phyloP scores from a whole-genome alignment of 192 early-diverging fungal genomes.

The Piromyces finnis region DNA sequence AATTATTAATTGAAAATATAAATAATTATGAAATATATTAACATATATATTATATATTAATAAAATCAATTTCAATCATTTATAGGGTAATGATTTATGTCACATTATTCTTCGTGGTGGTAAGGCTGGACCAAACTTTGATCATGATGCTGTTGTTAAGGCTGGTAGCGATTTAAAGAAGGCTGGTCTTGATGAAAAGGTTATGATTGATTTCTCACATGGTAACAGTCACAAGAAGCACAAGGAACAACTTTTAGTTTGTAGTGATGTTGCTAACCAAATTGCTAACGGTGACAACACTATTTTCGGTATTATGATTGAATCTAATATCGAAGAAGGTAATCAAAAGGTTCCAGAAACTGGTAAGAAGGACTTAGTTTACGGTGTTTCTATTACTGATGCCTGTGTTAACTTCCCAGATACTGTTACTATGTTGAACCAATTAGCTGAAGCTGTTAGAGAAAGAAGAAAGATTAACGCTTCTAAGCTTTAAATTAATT shows the following conservation, averaged over 20 bases:
- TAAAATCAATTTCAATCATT: not conserved
- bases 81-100: slow-evolving; percentile 57
- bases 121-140: slow-evolving; percentile 77
- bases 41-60: not conserved
- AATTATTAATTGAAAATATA: not conserved
- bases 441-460: slow-evolving; percentile 61
- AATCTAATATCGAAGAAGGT: slow-evolving; percentile 74
- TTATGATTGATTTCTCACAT: slow-evolving; percentile 94
- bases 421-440: slow-evolving; percentile 55
- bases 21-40: no score
- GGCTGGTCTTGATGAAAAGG: slow-evolving; percentile 34
- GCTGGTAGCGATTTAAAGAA: slow-evolving; percentile 40
- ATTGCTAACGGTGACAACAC: slow-evolving; percentile 44
- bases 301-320: slow-evolving; percentile 83
- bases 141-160: slow-evolving; percentile 30
- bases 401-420: slow-evolving; percentile 78
- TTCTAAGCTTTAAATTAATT: not conserved
- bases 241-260: slow-evolving; percentile 66
- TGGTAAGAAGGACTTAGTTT: slow-evolving; percentile 46
- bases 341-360: slow-evolving; percentile 62
- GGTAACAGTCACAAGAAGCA: slow-evolving; percentile 84
- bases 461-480: slow-evolving; percentile 12
- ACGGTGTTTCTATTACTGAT: slow-evolving; percentile 85
- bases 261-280: slow-evolving; percentile 46
- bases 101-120: slow-evolving; percentile 85